phyloP scores from a whole-genome alignment of 2,329 filamentous ascomycete genomes.

The Penicillium sp. region DNA sequence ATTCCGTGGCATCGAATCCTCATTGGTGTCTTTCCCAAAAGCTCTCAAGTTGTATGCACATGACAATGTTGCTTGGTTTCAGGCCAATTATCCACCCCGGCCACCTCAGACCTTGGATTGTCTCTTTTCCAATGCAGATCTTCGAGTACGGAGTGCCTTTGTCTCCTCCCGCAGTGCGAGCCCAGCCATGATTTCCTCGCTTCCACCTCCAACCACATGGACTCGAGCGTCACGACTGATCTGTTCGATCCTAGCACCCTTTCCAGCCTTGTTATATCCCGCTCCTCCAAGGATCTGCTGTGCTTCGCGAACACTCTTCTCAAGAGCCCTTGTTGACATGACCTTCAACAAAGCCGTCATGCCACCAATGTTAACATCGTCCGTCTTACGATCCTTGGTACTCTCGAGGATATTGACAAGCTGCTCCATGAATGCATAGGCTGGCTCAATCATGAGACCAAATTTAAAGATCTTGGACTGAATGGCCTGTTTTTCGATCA shows the following conservation, averaged over 20 bases:
- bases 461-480: conserved; percentile 62
- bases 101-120: conserved; percentile 24
- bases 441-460: conserved; percentile 61
- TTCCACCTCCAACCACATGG: conserved; percentile 44
- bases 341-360: conserved; percentile 57
- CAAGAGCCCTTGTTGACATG: conserved; percentile 54
- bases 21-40: too few relatives aligned
- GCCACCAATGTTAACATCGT: conserved; percentile 50
- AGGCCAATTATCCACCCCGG: not conserved
- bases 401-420: conserved; percentile 57
- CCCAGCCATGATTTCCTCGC: conserved; percentile 45
- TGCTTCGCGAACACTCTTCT: conserved; percentile 57
- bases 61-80: not conserved
- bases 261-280: conserved; percentile 54
- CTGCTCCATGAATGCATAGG: conserved; percentile 65
- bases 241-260: conserved; percentile 55
- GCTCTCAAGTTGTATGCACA: too few relatives aligned
- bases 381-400: conserved; percentile 40
- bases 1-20: too few relatives aligned
- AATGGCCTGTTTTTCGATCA: conserved; percentile 62
- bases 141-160: conserved; percentile 31
- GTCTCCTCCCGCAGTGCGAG: conserved; percentile 35
- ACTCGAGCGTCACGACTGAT: conserved; percentile 57
- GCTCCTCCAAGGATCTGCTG: conserved; percentile 59
- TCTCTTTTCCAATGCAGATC: conserved; percentile 29